Evolutionary conservation across 2,329 filamentous ascomycete species (phyloP).

Genomic region (Trichoderma koningiopsis): DNA sequence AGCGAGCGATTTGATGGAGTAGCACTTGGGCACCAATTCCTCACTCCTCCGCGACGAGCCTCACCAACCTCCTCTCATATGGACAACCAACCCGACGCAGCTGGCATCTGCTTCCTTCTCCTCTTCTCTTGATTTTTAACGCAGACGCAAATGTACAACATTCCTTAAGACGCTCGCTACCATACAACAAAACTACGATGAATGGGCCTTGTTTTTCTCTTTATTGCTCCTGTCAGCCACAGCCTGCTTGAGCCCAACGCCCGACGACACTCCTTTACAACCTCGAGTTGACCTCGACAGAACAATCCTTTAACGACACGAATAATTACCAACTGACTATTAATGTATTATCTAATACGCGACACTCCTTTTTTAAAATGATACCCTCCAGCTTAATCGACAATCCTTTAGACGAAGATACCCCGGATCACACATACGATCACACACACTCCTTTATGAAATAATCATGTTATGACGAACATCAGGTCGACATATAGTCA

Average conservation of each 20-base stretch:
- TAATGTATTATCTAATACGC: slow-evolving; percentile 38
- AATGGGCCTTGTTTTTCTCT: slow-evolving; percentile 12
- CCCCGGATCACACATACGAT: slow-evolving; percentile 29
- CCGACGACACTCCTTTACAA: slow-evolving; percentile 31
- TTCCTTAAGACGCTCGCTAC: slow-evolving; percentile 43
- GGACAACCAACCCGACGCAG: slow-evolving; percentile 29
- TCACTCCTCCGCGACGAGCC: not conserved
- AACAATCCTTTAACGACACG: slow-evolving; percentile 35
- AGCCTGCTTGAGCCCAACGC: slow-evolving; percentile 23
- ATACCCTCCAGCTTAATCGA: slow-evolving; percentile 33
- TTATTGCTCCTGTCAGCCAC: slow-evolving; percentile 14
- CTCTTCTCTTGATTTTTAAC: slow-evolving; percentile 31
- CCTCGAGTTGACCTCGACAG: slow-evolving; percentile 36
- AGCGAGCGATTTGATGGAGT: slow-evolving; percentile 34
- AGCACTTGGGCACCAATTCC: not conserved
- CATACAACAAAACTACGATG: slow-evolving; percentile 14
- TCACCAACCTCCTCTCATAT: slow-evolving; percentile 19
- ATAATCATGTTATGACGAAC: slow-evolving; percentile 27
- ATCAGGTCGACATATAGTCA: slow-evolving; percentile 46
- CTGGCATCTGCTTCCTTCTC: slow-evolving; percentile 26
- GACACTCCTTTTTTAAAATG: slow-evolving; percentile 38
- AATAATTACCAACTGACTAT: slow-evolving; percentile 28
- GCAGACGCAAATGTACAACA: slow-evolving; percentile 43
- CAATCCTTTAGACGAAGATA: slow-evolving; percentile 41
- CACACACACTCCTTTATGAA: slow-evolving; percentile 42